Evolutionary conservation across 805 yeast genomes (phyloP).

Genomic region (Saccharomycopsis sp.): DNA sequence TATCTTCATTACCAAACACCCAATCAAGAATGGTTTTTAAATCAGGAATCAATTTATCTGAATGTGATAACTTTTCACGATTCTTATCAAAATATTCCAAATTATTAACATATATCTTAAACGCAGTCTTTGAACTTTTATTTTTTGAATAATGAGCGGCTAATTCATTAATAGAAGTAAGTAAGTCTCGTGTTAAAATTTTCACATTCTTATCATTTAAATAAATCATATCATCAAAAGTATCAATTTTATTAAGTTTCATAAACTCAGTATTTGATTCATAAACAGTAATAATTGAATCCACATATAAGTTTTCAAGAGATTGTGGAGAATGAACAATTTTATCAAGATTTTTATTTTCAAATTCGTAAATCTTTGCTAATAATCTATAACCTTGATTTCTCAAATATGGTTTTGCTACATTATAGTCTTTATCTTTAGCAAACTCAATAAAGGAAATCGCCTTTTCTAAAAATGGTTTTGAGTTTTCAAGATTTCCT

Average conservation of each 20-base stretch:
- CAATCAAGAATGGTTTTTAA: slow-evolving; percentile 3
- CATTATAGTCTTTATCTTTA: not conserved
- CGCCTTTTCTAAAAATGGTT: slow-evolving; percentile 23
- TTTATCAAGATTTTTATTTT: not conserved
- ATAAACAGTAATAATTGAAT: not conserved
- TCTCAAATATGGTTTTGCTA: slow-evolving; percentile 10
- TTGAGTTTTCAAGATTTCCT: slow-evolving; percentile 22
- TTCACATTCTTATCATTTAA: not conserved
- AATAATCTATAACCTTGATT: slow-evolving; percentile 26
- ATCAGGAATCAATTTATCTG: slow-evolving; percentile 5
- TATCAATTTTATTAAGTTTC: not conserved
- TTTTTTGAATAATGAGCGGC: slow-evolving; percentile 21
- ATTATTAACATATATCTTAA: slow-evolving; percentile 28
- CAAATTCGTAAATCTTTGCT: slow-evolving; percentile 24
- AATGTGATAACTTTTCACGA: not conserved
- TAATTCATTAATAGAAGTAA: slow-evolving; percentile 21
- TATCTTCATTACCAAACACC: slow-evolving; percentile 1
- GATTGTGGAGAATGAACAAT: not conserved
- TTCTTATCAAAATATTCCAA: slow-evolving; percentile 24
- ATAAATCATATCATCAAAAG: slow-evolving; percentile 1
- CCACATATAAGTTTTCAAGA: not conserved
- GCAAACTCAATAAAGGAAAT: slow-evolving; percentile 22
- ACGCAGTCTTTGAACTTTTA: slow-evolving; percentile 20
- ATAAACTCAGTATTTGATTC: not conserved
- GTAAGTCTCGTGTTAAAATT: slow-evolving; percentile 20